A percentile compares a stretch with the other conserved stretches of the same genome.
phyloP scores from a whole-genome alignment of 805 yeast species.

The Debaryomyces tyrocola region DNA sequence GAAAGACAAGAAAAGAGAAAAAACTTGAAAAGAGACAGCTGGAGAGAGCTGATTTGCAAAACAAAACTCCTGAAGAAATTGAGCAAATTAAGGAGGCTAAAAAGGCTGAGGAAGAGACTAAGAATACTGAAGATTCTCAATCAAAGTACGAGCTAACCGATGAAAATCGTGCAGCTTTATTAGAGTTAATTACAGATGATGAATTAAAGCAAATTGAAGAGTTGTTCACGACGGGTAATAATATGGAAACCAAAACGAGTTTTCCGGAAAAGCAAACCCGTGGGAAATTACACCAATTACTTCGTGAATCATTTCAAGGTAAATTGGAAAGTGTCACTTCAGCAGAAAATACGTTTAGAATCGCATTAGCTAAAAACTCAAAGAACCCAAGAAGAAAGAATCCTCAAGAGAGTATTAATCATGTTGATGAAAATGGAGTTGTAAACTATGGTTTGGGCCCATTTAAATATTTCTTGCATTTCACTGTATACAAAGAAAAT shows the following conservation, averaged over 20 bases:
- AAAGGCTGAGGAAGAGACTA: conserved; percentile 19
- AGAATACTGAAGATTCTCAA: conserved; percentile 12
- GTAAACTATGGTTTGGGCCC: conserved; percentile 76
- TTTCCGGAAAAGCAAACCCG: conserved; percentile 73
- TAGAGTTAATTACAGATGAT: conserved; percentile 56
- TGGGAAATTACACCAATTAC: conserved; percentile 72
- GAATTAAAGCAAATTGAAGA: conserved; percentile 58
- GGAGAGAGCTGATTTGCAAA: conserved; percentile 34
- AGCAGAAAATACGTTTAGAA: conserved; percentile 59
- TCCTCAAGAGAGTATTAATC: conserved; percentile 37
- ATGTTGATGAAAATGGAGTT: conserved; percentile 49
- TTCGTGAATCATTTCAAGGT: conserved; percentile 72
- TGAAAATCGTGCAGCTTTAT: conserved; percentile 48
- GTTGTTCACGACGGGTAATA: conserved; percentile 54
- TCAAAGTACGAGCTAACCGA: conserved; percentile 43
- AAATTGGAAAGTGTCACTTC: conserved; percentile 81
- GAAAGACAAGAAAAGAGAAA: conserved; percentile 47
- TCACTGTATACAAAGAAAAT: conserved; percentile 87
- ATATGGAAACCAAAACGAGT: conserved; percentile 54
- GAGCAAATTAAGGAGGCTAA: conserved; percentile 25
- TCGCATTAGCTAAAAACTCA: conserved; percentile 51
- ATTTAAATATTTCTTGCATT: conserved; percentile 65
- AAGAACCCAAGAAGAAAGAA: conserved; percentile 40
- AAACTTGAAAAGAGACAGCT: conserved; percentile 43
- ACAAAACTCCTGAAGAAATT: conserved; percentile 32